Evolutionary conservation across 805 yeast genomes (phyloP).

Genomic region (Suhomyces faveliae): DNA sequence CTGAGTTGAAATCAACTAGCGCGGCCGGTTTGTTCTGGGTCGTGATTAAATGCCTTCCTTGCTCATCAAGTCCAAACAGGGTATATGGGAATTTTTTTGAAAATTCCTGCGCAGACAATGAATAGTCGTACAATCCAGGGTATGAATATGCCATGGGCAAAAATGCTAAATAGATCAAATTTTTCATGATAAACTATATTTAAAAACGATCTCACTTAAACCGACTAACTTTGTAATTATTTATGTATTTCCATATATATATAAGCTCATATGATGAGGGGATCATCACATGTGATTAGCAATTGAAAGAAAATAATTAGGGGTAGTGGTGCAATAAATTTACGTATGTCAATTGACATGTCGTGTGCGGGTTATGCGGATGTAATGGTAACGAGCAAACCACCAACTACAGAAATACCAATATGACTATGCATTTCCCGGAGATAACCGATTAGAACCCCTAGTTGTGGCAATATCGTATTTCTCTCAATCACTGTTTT

Average conservation of each 20-base stretch:
- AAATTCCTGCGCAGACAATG: not conserved
- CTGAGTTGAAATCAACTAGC: conserved; percentile 1
- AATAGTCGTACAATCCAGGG: conserved; percentile 1
- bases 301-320: not conserved
- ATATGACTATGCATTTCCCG: no score
- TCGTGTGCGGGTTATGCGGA: not conserved
- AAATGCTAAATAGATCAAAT: not conserved
- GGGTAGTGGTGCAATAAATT: no score
- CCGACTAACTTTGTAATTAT: not conserved
- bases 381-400: not conserved
- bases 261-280: not conserved
- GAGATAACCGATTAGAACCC: no score
- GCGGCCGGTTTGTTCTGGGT: not conserved
- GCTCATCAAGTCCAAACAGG: conserved; percentile 1
- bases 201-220: not conserved
- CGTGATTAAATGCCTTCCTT: conserved; percentile 1
- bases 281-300: not conserved
- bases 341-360: no score
- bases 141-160: not conserved
- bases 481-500: no score
- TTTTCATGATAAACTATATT: not conserved
- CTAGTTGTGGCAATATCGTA: no score
- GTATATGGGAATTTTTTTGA: not conserved
- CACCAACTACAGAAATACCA: not conserved
- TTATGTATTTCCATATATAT: not conserved